Conservation (phyloP, 2,329 filamentous ascomycete genomes). For the Pezicula rhizophila region DNA sequence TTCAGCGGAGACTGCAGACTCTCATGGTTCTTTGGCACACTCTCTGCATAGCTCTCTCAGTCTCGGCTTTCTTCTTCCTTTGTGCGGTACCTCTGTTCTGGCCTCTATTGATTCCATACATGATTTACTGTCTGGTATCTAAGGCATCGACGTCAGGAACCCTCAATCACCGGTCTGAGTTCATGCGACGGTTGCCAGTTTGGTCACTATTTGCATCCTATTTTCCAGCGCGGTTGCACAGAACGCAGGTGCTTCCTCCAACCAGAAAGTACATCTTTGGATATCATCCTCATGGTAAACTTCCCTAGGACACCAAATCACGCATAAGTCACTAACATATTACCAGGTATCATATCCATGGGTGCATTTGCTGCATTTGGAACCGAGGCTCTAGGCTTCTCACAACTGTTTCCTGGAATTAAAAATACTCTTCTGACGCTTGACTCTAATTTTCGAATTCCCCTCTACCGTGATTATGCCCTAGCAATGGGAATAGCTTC, state of each 20-base stretch:
- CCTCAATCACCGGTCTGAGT: constrained; percentile 67
- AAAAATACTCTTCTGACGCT: constrained; percentile 89
- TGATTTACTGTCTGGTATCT: constrained; percentile 78
- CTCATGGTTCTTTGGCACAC: constrained; percentile 71
- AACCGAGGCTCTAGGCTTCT: constrained; percentile 84
- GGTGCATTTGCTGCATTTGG: constrained; percentile 91
- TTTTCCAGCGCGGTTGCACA: constrained; percentile 84
- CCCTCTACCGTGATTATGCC: constrained; percentile 92
- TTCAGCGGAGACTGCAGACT: constrained; percentile 69
- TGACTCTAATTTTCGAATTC: constrained; percentile 92
- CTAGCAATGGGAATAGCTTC: constrained; percentile 80
- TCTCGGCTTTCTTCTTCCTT: constrained; percentile 82
- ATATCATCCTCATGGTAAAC: constrained; percentile 80
- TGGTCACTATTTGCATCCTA: constrained; percentile 92
- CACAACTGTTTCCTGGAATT: constrained; percentile 85
- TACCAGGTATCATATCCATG: constrained; percentile 71
- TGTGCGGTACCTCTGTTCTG: constrained; percentile 89
- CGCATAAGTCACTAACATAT: too few species aligned
- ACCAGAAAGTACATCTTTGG: constrained; percentile 93
- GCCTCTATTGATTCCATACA: constrained; percentile 71
- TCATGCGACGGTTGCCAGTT: constrained; percentile 64
- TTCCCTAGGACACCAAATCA: too few species aligned
- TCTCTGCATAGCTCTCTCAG: constrained; percentile 60
- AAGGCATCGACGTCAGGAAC: constrained; percentile 70
- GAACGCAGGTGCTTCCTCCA: constrained; percentile 70